Base-by-base conservation (phyloP, 2,329 filamentous ascomycete genomes). In the Curvularia lunata region DNA sequence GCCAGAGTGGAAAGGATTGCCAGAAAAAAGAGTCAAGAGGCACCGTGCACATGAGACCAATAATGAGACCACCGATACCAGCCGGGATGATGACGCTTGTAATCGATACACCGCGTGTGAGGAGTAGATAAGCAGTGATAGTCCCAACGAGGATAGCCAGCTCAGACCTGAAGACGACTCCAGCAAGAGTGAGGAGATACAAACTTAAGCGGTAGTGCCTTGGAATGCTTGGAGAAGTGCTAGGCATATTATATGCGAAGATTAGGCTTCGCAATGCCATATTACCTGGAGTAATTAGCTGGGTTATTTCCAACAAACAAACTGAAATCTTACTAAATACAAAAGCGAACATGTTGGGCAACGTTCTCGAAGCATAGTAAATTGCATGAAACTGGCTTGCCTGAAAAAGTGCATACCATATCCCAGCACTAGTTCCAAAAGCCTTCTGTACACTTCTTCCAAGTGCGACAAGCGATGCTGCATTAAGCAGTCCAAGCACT, bases 271-370 rank as follows among this genome's bases (percentile, higher is more conserved):
- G 75, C 46, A 86, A 80, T 6, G 90, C 88, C 43, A 90, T 72
- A 0, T 88, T 92, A 54, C 88, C 90, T 91, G 5, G 19, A 2
- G 5, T 23, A 4, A 27, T 63, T 3, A 61, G 43, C 51, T 40
- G 43, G 3, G 4, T 19, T 3, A 10, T 13, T 5, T 16, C 16
- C 23, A 10, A 12, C 9, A 25, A 18, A 6, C 30, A 5, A 1
- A 16, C 19, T 1, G 13, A 1, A 12, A 34, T 83, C 88, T 77
- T 81, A 94, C 89, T 91, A 57, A 97, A 79, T 9, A 87, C 86
- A 79, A 98, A 95, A 19, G 95, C 93, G 78, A 97, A 96, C 90
- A 96, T 97, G 75, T 99, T 99, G 1, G 95, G 95, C 64, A 99
- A 80, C 2, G 92, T 95, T 59, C 95, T 85, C 16, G 92, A 95